A percentile compares a stretch with the other conserved stretches of the same genome.
Conservation (phyloP, 148 eudicot species). For the Rhododendron vialii region DNA sequence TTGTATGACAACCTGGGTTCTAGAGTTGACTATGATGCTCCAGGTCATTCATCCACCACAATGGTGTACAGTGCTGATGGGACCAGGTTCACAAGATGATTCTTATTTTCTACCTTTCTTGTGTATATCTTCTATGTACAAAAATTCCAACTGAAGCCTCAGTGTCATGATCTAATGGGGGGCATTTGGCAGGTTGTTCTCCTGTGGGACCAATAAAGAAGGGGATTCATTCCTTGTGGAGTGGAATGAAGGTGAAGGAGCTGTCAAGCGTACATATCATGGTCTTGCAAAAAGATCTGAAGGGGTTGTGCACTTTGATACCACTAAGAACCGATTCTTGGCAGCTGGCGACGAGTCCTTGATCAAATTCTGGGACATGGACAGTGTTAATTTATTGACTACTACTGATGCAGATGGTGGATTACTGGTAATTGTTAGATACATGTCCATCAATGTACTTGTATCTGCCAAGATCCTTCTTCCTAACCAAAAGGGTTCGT, state of each 20-base stretch:
- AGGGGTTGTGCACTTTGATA: conserved; percentile 86
- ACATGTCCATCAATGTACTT: not conserved
- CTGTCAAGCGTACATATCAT: conserved; percentile 69
- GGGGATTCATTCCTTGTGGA: conserved; percentile 91
- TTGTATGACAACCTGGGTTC: conserved; percentile 82
- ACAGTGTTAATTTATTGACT: conserved; percentile 56
- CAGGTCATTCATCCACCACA: conserved; percentile 80
- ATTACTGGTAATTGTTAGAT: conserved; percentile 54
- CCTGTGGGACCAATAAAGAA: conserved; percentile 93
- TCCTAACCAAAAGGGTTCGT: not conserved
- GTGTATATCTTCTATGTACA: not conserved
- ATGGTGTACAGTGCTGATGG: conserved; percentile 97
- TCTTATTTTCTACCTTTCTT: not conserved
- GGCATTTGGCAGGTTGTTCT: conserved; percentile 59
- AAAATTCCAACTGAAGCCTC: not conserved
- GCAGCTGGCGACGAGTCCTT: conserved; percentile 83
- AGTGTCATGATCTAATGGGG: conserved; percentile 1
- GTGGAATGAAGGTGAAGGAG: conserved; percentile 96
- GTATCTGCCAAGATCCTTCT: not conserved
- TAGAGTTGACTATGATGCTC: conserved; percentile 93
- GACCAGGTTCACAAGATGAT: conserved; percentile 44
- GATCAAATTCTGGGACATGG: conserved; percentile 95
- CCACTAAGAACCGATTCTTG: conserved; percentile 72
- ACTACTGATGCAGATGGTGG: conserved; percentile 81
- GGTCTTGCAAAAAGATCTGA: conserved; percentile 79